These are phyloP conservation scores for Fonsecaea nubica DNA, from an alignment of 2,329 filamentous ascomycete genomes.

Conservation along the genomic window DNA sequence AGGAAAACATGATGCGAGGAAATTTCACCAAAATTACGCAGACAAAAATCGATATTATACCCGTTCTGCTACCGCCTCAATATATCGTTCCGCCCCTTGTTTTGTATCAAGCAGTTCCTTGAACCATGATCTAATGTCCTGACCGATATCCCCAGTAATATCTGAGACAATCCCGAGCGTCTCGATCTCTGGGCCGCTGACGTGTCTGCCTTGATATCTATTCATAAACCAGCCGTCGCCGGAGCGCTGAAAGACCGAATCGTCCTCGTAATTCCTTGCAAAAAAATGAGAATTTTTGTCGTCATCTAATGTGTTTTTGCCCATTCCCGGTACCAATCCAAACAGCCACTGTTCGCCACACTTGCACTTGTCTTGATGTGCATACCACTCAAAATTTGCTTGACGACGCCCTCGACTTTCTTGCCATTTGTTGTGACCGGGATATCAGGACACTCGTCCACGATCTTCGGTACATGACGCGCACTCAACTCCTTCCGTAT, in stretches of 20 bases:
- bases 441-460: conserved; percentile 84
- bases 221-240: neutral
- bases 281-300: neutral
- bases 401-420: conserved; percentile 96
- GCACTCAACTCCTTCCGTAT: conserved; percentile 82
- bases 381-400: conserved; percentile 90
- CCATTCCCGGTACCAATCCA: conserved; percentile 90
- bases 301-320: conserved; percentile 47
- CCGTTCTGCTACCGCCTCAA: no score
- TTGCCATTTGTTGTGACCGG: conserved; percentile 94
- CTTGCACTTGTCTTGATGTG: conserved; percentile 88
- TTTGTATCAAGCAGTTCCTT: no score
- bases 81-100: no score
- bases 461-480: conserved; percentile 82
- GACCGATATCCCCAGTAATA: no score
- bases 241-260: neutral
- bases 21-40: no score
- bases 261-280: neutral
- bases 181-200: neutral
- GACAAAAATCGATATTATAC: no score
- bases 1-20: no score
- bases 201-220: neutral
- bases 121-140: no score
- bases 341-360: conserved; percentile 86
- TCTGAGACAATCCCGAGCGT: no score